Evolutionary conservation across 2,329 filamentous ascomycete species (phyloP).

Genomic region (Fulvia fulva): DNA sequence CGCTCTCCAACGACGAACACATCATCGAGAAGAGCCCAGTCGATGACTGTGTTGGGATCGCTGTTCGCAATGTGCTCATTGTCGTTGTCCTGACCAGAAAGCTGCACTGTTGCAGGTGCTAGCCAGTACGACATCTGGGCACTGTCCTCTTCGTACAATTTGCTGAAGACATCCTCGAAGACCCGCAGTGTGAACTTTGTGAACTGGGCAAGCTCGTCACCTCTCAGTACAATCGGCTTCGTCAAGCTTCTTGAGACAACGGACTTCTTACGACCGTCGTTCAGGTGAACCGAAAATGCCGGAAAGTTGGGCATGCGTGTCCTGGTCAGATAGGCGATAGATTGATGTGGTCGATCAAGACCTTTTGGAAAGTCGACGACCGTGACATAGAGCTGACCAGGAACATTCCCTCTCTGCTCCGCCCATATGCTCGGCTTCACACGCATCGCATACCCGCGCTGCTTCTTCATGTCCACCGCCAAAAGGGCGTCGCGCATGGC

Average conservation of each 20-base stretch:
- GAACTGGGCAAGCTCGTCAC: constrained; percentile 52
- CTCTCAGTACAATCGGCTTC: constrained; percentile 42
- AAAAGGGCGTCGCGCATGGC: constrained; percentile 82
- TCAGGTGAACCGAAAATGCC: constrained; percentile 68
- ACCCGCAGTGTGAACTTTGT: constrained; percentile 69
- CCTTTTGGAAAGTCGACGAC: constrained; percentile 59
- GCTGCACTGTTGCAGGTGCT: constrained; percentile 50
- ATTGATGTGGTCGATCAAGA: constrained; percentile 57
- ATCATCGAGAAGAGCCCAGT: constrained; percentile 57
- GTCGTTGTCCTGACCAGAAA: background rate
- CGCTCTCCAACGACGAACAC: constrained; percentile 40
- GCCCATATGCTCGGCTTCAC: constrained; percentile 75
- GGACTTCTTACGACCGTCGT: constrained; percentile 56
- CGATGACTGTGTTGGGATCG: constrained; percentile 42
- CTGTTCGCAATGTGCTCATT: background rate
- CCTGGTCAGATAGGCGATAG: constrained; percentile 69
- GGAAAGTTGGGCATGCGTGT: constrained; percentile 61
- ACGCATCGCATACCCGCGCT: constrained; percentile 69
- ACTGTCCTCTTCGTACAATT: constrained; percentile 64
- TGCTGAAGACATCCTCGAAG: constrained; percentile 85
- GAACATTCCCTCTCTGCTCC: constrained; percentile 40
- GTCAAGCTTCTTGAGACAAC: constrained; percentile 49
- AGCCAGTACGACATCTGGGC: constrained; percentile 78
- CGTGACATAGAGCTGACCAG: constrained; percentile 57
- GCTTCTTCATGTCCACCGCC: constrained; percentile 75